Conservation (phyloP, 2,329 filamentous ascomycete species). For the Diaporthe batatas region DNA sequence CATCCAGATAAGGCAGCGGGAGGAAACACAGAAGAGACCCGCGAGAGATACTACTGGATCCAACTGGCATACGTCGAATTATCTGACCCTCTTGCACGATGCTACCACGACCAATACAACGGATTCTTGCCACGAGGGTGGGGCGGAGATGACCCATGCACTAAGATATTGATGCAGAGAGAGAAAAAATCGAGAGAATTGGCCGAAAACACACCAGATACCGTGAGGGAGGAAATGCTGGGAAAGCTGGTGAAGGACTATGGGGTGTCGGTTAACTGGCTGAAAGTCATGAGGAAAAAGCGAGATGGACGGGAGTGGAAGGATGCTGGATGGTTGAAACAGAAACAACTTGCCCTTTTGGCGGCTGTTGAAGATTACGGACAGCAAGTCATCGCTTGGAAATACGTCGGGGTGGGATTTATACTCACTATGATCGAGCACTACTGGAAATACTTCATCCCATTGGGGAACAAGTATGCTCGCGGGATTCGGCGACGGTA, state of each 20-base stretch:
- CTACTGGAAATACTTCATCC: not conserved
- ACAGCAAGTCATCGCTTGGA: not conserved
- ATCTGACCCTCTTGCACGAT: constrained; percentile 1
- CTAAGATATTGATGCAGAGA: not conserved
- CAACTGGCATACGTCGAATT: not conserved
- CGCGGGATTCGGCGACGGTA: not conserved
- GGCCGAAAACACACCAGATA: not conserved
- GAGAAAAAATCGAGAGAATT: not conserved
- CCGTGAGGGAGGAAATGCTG: not conserved
- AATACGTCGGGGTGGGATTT: not conserved
- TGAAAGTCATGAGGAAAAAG: not conserved
- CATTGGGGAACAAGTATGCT: too few relatives aligned
- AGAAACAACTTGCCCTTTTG: not conserved
- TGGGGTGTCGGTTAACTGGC: not conserved
- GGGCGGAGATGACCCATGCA: not conserved
- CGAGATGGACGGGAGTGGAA: not conserved
- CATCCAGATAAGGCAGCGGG: not conserved
- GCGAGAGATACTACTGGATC: not conserved
- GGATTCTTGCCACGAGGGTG: not conserved
- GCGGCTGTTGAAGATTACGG: not conserved
- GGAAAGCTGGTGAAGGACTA: not conserved
- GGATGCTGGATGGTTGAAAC: not conserved
- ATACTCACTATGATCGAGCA: not conserved
- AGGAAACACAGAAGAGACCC: not conserved
- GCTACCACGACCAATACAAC: constrained; percentile 12